Conservation (phyloP, 108 stramenopile species). For the Cyclostephanos invisitatus region DNA sequence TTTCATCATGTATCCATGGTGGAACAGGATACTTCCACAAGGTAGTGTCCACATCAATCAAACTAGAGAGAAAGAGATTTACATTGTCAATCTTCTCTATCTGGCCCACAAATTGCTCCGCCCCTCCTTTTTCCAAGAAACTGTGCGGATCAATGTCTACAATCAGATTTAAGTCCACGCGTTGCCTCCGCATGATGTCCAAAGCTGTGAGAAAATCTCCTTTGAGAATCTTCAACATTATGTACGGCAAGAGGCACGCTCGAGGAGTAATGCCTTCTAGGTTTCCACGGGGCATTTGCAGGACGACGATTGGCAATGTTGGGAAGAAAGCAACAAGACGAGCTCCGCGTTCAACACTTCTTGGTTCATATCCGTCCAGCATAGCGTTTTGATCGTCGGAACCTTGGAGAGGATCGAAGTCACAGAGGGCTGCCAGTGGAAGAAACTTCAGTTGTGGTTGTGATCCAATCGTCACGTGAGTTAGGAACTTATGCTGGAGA, state of each 20-base stretch:
- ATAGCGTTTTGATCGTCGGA: constrained; percentile 63
- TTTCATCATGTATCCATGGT: constrained; percentile 45
- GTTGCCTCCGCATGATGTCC: constrained; percentile 81
- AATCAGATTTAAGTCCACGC: constrained; percentile 85
- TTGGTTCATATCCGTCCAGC: constrained; percentile 82
- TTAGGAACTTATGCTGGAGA: constrained; percentile 62
- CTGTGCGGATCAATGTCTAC: constrained; percentile 66
- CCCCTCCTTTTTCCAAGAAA: constrained; percentile 68
- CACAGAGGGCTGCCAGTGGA: constrained; percentile 51
- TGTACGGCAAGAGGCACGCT: constrained; percentile 73
- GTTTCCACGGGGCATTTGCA: constrained; percentile 88
- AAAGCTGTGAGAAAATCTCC: constrained; percentile 64
- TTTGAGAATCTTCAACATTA: constrained; percentile 60
- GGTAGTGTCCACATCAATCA: constrained; percentile 74
- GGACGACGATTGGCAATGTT: constrained; percentile 59
- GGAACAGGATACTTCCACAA: constrained; percentile 74
- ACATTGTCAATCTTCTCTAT: constrained; percentile 74
- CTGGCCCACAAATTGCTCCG: constrained; percentile 54
- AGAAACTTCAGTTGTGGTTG: constrained; percentile 71
- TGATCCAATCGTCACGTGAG: constrained; percentile 71
- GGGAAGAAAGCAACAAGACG: constrained; percentile 73
- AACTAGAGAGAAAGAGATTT: constrained; percentile 82
- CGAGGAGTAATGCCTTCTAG: constrained; percentile 83
- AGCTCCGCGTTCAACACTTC: constrained; percentile 81
- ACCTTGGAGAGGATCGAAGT: constrained; percentile 84